These are phyloP conservation scores for Saturnispora ahearnii DNA, from an alignment of 805 yeast genomes.

Conservation along the genomic window DNA sequence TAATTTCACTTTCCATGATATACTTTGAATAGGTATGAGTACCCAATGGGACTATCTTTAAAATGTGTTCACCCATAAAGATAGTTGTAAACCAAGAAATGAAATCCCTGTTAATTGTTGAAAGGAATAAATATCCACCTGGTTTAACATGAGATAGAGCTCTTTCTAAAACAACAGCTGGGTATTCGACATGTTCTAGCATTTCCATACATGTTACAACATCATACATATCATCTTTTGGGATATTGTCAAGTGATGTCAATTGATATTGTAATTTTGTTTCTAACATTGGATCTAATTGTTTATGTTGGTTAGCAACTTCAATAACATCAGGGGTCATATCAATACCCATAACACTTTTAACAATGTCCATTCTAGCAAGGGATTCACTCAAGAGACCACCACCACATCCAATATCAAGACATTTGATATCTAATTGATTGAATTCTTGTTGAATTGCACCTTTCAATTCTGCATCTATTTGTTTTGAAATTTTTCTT, in stretches of 20 bases:
- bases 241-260: slow-evolving; percentile 52
- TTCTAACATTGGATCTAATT: slow-evolving; percentile 53
- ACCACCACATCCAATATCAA: slow-evolving; percentile 99
- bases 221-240: slow-evolving; percentile 45
- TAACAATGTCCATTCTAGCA: slow-evolving; percentile 62
- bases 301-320: slow-evolving; percentile 66
- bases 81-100: slow-evolving; percentile 90
- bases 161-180: slow-evolving; percentile 58
- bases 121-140: slow-evolving; percentile 78
- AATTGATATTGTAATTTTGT: slow-evolving; percentile 46
- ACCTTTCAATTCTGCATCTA: slow-evolving; percentile 41
- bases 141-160: slow-evolving; percentile 63
- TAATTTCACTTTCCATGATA: slow-evolving; percentile 66
- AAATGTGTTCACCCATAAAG: slow-evolving; percentile 73
- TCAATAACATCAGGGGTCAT: slow-evolving; percentile 72
- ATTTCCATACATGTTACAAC: slow-evolving; percentile 87
- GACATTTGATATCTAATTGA: slow-evolving; percentile 38
- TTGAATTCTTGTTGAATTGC: slow-evolving; percentile 32
- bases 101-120: slow-evolving; percentile 86
- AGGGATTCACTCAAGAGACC: slow-evolving; percentile 83
- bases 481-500: slow-evolving; percentile 36
- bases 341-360: slow-evolving; percentile 72
- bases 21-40: slow-evolving; percentile 86
- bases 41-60: slow-evolving; percentile 80
- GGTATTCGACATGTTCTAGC: slow-evolving; percentile 88